Evolutionary conservation across 306 rosid genomes (phyloP).

Genomic region (Leucaena leucocephala): DNA sequence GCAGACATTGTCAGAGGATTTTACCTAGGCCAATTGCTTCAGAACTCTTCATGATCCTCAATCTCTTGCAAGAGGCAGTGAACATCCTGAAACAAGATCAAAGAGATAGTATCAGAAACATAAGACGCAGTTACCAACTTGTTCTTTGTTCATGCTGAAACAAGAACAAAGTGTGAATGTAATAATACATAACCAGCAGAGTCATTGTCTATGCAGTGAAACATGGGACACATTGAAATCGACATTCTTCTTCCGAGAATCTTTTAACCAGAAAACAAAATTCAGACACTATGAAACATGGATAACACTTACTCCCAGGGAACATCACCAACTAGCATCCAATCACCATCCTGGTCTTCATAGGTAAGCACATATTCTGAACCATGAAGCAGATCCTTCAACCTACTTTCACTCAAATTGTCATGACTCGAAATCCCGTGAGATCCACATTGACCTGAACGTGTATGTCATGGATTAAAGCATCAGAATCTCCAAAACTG

Average conservation of each 20-base stretch:
- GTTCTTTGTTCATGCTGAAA: neutral
- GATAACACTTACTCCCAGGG: conserved; percentile 87
- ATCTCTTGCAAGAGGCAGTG: conserved; percentile 75
- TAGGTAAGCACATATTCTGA: conserved; percentile 95
- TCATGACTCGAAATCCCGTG: conserved; percentile 64
- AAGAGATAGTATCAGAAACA: conserved; percentile 19
- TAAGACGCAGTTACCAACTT: neutral
- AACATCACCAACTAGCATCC: conserved; percentile 99
- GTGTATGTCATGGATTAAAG: conserved; percentile 29
- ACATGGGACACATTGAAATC: neutral
- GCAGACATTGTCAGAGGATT: neutral
- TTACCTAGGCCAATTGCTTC: conserved; percentile 92
- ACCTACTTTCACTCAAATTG: conserved; percentile 68
- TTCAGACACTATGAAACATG: conserved; percentile 17
- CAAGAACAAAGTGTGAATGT: neutral
- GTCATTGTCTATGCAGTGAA: neutral
- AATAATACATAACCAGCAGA: neutral
- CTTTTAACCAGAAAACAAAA: conserved; percentile 5
- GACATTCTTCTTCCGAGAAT: neutral
- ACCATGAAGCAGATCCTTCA: conserved; percentile 90
- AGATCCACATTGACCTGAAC: conserved; percentile 83
- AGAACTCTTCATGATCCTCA: conserved; percentile 97
- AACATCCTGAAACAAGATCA: conserved; percentile 74
- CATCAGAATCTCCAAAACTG: conserved; percentile 12
- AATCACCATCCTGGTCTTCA: conserved; percentile 95